Percentiles rank a stretch among this genome's conserved stretches.
These are phyloP conservation scores for Trichosporon asahii DNA, from an alignment of 1,284 basidiomycete species.

Conservation along the genomic window DNA sequence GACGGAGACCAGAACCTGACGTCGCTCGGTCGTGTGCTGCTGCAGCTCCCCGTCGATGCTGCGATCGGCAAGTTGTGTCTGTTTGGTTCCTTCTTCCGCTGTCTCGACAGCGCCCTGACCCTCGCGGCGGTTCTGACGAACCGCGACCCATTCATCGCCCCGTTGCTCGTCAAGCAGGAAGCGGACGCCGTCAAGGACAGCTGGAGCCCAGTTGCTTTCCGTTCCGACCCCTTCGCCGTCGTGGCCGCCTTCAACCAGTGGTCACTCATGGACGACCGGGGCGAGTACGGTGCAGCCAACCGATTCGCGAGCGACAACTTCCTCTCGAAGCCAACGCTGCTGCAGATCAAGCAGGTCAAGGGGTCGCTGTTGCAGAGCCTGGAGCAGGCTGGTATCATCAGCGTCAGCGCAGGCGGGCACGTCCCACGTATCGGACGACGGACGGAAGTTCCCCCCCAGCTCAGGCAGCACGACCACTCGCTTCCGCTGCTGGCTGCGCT, in stretches of 20 bases:
- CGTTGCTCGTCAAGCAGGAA: constrained; percentile 55
- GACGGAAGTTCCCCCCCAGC: constrained; percentile 59
- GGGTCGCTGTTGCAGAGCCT: constrained; percentile 73
- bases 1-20: constrained; percentile 74
- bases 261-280: constrained; percentile 66
- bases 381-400: constrained; percentile 75
- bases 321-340: constrained; percentile 75
- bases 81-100: constrained; percentile 89
- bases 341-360: constrained; percentile 81
- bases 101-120: constrained; percentile 82
- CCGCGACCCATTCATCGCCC: constrained; percentile 85
- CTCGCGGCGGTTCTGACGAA: constrained; percentile 86
- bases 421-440: constrained; percentile 32
- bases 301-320: constrained; percentile 84
- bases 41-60: constrained; percentile 85
- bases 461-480: constrained; percentile 73
- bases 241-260: constrained; percentile 80
- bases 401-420: constrained; percentile 65
- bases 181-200: constrained; percentile 68
- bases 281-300: constrained; percentile 65
- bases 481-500: constrained; percentile 78
- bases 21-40: constrained; percentile 78
- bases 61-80: constrained; percentile 86
- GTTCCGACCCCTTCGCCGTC: constrained; percentile 79
- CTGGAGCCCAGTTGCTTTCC: constrained; percentile 70